Evolutionary conservation across 768 basidiomycete species (phyloP), one percentile per base, ranked within the genome.

Genomic region (Chiua virens): DNA sequence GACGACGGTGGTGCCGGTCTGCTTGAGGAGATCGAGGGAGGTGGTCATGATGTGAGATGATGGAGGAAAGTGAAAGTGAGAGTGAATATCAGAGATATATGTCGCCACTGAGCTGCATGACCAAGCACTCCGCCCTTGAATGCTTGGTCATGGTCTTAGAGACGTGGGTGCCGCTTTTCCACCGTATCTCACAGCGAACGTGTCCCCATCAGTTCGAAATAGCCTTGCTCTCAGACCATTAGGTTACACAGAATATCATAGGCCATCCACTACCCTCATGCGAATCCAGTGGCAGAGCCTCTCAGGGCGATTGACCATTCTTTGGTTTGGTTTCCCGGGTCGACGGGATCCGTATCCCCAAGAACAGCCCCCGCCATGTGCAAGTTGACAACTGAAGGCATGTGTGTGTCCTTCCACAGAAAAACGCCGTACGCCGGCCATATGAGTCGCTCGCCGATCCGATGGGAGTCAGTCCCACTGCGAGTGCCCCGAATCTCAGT

Each of bases 1-100:
- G 66, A 96, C 93, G 73, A 98, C 95, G 70, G 89, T 83, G 67
- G 96, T 98, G 64, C 94, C 96, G 63, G 89, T 89, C 61, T 87
- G 81, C 69, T 96, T 96, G 69, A 96, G 89, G 54, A 71, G 73
- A 65, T 91, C 89, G 61, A 92, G 85, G 42, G 89, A 88, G 64
- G 79, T 89, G 55, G 87, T 77, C 89, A 89, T 90, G 73, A 61
- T 79, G 30, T 54, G 39, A 23, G 28, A 17, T n/a, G 54, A 2
- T 39, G 60, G 20, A 20, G 27, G n/a, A 23, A 46, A 21, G 42
- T 50, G 55, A 47, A 53, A 55, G 25, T 27, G 25, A 27, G 25
- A 27, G 8, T n/a, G n/a, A n/a, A n/a, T n/a, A n/a, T n/a, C n/a
- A 27, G 25, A 27, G 55, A 59, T 62, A 53, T 58, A 59, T 52